Conservation (phyloP, 106 monocot species). For the Xerophyta viscosa region DNA sequence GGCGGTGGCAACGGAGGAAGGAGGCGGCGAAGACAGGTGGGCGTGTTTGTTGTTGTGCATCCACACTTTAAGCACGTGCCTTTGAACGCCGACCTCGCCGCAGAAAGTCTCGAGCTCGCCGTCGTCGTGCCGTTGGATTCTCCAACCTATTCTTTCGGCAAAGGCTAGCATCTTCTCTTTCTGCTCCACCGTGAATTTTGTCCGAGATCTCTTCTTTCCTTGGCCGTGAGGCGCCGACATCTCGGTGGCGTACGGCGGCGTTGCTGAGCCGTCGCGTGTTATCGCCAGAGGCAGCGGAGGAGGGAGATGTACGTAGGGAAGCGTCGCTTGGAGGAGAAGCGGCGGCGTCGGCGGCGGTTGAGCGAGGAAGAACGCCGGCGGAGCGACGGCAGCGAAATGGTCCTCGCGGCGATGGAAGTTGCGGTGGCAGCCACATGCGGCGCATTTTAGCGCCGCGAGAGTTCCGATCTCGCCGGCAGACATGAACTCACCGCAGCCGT, state of each 20-base stretch:
- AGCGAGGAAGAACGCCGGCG: not conserved
- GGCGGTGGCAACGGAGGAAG: too few relatives aligned
- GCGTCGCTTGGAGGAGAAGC: constrained; percentile 4
- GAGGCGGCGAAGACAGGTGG: too few relatives aligned
- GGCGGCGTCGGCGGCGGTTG: not conserved
- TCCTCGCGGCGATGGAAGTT: constrained; percentile 28
- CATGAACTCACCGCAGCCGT: constrained; percentile 52
- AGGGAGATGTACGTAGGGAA: constrained; percentile 5
- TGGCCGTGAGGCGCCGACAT: constrained; percentile 16
- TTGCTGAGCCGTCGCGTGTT: constrained; percentile 36
- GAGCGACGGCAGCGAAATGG: too few relatives aligned
- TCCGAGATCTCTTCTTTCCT: constrained; percentile 28
- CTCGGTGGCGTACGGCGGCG: too few relatives aligned
- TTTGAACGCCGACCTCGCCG: constrained; percentile 54
- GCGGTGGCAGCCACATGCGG: constrained; percentile 35
- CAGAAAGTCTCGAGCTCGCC: constrained; percentile 58
- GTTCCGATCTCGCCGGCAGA: constrained; percentile 16
- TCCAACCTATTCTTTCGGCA: constrained; percentile 78
- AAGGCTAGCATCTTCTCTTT: constrained; percentile 84
- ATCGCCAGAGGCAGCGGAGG: constrained; percentile 7
- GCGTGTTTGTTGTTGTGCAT: constrained; percentile 79
- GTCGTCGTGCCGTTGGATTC: constrained; percentile 66
- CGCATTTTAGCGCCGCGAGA: constrained; percentile 42
- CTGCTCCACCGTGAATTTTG: constrained; percentile 49
- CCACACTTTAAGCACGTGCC: constrained; percentile 70